Evolutionary conservation across 75 land plant species (phyloP), one percentile per base, ranked within the genome.

Genomic region (Isoetes taiwanensis): DNA sequence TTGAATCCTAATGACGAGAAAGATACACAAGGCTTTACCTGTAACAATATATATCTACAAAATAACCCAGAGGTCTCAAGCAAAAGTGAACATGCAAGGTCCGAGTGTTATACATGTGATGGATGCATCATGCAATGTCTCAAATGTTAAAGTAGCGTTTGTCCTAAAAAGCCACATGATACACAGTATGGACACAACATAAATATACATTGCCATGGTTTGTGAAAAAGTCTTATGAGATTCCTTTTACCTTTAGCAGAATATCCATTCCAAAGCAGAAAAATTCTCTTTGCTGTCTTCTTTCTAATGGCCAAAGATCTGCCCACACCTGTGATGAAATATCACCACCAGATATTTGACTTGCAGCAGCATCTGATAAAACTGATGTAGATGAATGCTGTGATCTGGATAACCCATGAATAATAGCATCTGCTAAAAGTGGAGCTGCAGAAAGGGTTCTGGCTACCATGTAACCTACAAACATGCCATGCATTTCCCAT

Each of bases 191-290:
- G n/a, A n/a, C n/a, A n/a, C n/a, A n/a, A n/a, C 17, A 11, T 12
- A 48, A 48, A 19, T 12, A 48, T 48, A 12, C 9, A 48, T 8
- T 48, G 52, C 17, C n/a, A n/a, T n/a, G n/a, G n/a, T n/a, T n/a
- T n/a, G n/a, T n/a, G n/a, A n/a, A n/a, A n/a, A n/a, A n/a, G n/a
- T n/a, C n/a, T n/a, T n/a, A n/a, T n/a, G n/a, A n/a, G n/a, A n/a
- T n/a, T n/a, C n/a, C n/a, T n/a, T n/a, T 31, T 34, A 65, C 68
- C 64, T 71, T 89, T 0, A 93, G 81, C 34, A 93, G 72, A 14
- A 88, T 71, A 66, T 93, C 95, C 98, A 93, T 93, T 10, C 98
- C 98, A 55, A 93, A 93, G 65, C 98, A 93, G 72, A 88, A 93
- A 62, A 93, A 93, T 31, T 83, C 98, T 52, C 98, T 76, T 59